These are phyloP conservation scores for Lactarius indigo DNA, from an alignment of 768 basidiomycete genomes.

Conservation along the genomic window DNA sequence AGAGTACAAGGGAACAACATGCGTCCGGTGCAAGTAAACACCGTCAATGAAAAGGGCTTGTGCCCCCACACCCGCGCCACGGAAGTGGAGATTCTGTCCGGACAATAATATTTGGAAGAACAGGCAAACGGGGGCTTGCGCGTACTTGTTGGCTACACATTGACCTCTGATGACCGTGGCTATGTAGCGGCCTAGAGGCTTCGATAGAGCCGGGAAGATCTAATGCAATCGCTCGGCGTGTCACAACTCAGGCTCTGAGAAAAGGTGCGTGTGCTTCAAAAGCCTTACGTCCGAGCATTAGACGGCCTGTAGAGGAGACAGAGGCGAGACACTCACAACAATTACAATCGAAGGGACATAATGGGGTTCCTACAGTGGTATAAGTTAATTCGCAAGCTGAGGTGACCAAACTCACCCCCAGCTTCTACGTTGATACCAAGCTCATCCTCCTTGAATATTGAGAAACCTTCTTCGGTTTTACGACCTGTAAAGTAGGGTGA, in stretches of 20 bases:
- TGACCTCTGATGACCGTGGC: constrained; percentile 33
- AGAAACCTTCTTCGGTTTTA: constrained; percentile 76
- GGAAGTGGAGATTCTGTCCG: constrained; percentile 8
- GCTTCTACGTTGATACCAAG: constrained; percentile 63
- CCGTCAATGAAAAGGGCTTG: not conserved
- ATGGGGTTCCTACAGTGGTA: constrained; percentile 58
- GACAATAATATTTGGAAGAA: constrained; percentile 18
- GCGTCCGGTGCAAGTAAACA: not conserved
- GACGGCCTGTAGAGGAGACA: not conserved
- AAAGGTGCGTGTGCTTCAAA: constrained; percentile 15
- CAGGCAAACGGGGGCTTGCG: constrained; percentile 10
- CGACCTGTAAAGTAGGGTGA: constrained; percentile 46
- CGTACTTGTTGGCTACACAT: constrained; percentile 29
- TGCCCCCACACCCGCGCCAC: constrained; percentile 10
- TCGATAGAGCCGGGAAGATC: constrained; percentile 31
- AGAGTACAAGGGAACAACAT: not conserved
- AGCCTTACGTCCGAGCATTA: constrained; percentile 19
- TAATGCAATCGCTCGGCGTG: not conserved
- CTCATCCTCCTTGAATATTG: constrained; percentile 79
- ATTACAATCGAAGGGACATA: constrained; percentile 87
- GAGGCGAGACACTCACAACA: constrained; percentile 59
- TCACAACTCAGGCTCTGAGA: not conserved
- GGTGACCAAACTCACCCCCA: constrained; percentile 54
- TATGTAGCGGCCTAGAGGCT: constrained; percentile 29
- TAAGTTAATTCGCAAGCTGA: constrained; percentile 22